Evolutionary conservation across 352 stramenopile genomes (phyloP), one percentile per base, ranked within the genome.

Genomic region (Peronospora destructor): DNA sequence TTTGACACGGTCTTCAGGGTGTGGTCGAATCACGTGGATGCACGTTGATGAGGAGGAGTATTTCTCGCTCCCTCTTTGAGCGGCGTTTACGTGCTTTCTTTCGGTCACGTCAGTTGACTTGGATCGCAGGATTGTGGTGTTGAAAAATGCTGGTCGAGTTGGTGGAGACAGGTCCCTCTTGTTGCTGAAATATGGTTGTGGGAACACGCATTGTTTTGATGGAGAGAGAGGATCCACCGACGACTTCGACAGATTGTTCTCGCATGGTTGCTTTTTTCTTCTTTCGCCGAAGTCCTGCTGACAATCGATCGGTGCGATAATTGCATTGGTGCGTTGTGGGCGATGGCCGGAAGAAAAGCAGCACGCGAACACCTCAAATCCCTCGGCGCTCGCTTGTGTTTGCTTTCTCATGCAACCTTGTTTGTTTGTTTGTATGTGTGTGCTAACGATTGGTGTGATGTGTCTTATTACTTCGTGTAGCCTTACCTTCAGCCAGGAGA

Each of bases 401-500:
- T 78, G 62, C 63, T 64, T 61, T 67, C 64, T 68, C 32, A 40
- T 60, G 50, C 43, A 58, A 53, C 48, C 21, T 36, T 44, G 17
- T n/a, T 39, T 57, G 50, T 13, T 30, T 41, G 40, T 16, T 43
- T 23, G 13, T 29, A 3, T 13, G 14, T 45, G 12, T 60, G 26
- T 14, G 23, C 61, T 83, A 67, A 81, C 50, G 1, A 3, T 45
- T 62, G 33, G 41, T 61, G 19, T 64, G 9, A 19, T 57, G 36
- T 63, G 0, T 26, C 29, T 14, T 53, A 41, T 32, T 53, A 9
- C 49, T 39, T 49, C 51, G 13, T 78, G 62, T 69, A 93, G 78
- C 83, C 78, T 16, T 90, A 91, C 55, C 42, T 95, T 37, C 92
- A 98, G 71, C 93, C 87, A 32, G 97, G 96, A n/a, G 96, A 99